Conservation (phyloP, 1,284 basidiomycete genomes). For the Leccinum subrobustum region DNA sequence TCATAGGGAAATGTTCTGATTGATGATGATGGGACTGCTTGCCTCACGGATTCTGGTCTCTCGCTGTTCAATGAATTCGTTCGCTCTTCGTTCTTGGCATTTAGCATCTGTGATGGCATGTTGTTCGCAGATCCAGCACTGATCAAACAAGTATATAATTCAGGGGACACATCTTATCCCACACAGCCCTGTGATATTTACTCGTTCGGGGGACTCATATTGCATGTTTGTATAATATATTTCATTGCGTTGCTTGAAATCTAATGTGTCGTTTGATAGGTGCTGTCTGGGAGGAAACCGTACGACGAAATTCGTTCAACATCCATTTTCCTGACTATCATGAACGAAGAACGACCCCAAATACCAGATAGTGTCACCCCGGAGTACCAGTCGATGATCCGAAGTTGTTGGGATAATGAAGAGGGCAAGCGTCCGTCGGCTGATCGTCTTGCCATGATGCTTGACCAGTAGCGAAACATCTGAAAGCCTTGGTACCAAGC, state of each 20-base stretch:
- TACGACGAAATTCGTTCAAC: constrained; percentile 10
- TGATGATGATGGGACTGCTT: constrained; percentile 23
- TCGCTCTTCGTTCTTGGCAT: constrained; percentile 35
- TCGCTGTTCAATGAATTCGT: constrained; percentile 35
- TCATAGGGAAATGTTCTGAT: constrained; percentile 32
- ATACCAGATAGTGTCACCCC: constrained; percentile 12
- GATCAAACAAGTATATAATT: constrained; percentile 10
- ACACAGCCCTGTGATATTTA: constrained; percentile 32
- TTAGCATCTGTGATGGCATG: constrained; percentile 30
- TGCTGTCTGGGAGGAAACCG: constrained; percentile 26
- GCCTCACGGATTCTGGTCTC: constrained; percentile 38
- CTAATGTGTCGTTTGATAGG: constrained; percentile 19
- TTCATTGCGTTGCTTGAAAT: background rate
- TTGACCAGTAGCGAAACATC: background rate
- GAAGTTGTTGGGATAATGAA: constrained; percentile 21
- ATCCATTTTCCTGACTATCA: constrained; percentile 2
- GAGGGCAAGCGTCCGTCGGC: constrained; percentile 5
- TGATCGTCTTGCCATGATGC: background rate
- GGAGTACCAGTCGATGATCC: constrained; percentile 16
- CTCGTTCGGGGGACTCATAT: constrained; percentile 32
- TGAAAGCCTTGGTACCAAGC: background rate
- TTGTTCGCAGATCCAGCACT: constrained; percentile 40
- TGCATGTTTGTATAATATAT: constrained; percentile 25
- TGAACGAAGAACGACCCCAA: constrained; percentile 15
- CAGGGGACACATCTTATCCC: constrained; percentile 14